Base-by-base conservation (phyloP, 257 asterid species). In the Rubia yunnanensis region DNA sequence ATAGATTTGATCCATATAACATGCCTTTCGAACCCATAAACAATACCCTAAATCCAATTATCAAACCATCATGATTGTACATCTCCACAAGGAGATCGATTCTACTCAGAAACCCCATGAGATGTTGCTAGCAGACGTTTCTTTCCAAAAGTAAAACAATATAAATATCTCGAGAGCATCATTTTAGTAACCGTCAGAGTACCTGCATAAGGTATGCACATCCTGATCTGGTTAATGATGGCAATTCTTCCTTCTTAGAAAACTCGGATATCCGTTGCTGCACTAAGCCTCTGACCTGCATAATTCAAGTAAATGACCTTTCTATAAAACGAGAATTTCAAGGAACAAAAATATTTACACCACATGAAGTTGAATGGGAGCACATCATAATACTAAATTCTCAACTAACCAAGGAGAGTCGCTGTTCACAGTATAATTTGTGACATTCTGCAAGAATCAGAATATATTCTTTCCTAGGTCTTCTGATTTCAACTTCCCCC, bases 181-280 rank as follows among this genome's bases (percentile, higher is more conserved):
- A 65, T 62, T 41, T 62, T 69, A 63, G 36, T 22, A 44, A 64
- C 14, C 66, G 44, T 35, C 70, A 84, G 77, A 64, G 53, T 75
- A 94, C 99, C 96, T 94, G 99, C 88, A 94, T 88, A 48, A 94
- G 77, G 70, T 94, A 94, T 70, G 99, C 95, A 85, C 95, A 94
- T 61, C 99, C 97, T 76, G 96, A 94, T 88, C 99, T 83, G 71
- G 89, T 88, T 85, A 90, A 80, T 64, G 98, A 90, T 4, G 96
- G 85, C 79, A 94, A 72, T 60, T 85, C 87, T 80, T 94, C 97
- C 75, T 81, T 94, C 88, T 87, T 90, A 61, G 98, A 61, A 78
- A 82, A 88, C 66, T 90, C 99, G 54, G 95, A 86, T 69, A 94
- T 86, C 68, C 98, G 81, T 63, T 94, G 99, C 66, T 86, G 96